Conservation (phyloP, 2,329 filamentous ascomycete genomes). For the Leptographium wingfieldii region DNA sequence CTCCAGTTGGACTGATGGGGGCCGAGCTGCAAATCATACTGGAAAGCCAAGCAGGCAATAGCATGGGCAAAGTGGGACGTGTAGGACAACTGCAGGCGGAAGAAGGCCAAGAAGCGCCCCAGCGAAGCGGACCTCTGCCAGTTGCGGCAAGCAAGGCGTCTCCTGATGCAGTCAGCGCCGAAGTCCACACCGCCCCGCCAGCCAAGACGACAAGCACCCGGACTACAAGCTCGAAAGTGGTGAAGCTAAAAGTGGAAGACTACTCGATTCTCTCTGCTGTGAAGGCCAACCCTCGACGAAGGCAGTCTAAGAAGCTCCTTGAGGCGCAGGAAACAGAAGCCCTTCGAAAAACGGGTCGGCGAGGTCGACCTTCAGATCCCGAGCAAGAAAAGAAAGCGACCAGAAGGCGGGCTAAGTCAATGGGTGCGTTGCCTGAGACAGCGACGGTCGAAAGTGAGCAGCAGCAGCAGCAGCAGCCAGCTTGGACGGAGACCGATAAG, state of each 20-base stretch:
- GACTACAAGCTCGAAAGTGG: neutral
- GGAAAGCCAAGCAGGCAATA: neutral
- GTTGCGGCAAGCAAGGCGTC: neutral
- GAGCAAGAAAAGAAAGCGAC: neutral
- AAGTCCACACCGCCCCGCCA: neutral
- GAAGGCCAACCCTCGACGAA: conserved; percentile 27
- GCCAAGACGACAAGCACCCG: neutral
- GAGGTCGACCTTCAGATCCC: neutral
- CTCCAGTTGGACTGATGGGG: conserved; percentile 5
- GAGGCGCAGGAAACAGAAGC: conserved; percentile 1
- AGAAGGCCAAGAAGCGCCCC: neutral
- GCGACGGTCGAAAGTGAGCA: neutral
- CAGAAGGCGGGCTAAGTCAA: conserved; percentile 2
- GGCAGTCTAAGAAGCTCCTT: conserved; percentile 8
- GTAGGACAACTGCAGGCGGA: neutral
- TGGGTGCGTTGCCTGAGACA: neutral
- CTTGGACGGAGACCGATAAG: conserved; percentile 2
- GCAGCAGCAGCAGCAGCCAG: neutral
- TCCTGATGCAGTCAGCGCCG: neutral
- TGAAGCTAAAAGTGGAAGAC: neutral
- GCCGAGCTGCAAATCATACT: neutral
- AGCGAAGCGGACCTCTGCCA: neutral
- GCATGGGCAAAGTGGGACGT: neutral
- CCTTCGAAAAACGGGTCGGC: neutral
- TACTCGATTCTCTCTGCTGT: conserved; percentile 38